A percentile compares a stretch with the other conserved stretches of the same genome.
Evolutionary conservation across 257 asterid genomes (phyloP).

Genomic region (Nicotiana knightiana): DNA sequence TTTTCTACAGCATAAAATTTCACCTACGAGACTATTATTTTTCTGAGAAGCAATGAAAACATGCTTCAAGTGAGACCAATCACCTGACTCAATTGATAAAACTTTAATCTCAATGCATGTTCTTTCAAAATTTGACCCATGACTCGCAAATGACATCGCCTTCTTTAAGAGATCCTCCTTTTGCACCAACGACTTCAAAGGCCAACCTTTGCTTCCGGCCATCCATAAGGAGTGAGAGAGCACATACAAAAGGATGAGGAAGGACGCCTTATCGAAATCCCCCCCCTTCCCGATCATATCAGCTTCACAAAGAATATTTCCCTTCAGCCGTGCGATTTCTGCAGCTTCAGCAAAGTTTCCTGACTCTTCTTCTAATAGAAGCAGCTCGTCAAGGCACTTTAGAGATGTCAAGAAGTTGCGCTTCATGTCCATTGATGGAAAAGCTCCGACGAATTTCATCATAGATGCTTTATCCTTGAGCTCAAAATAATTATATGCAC

Average conservation of each 20-base stretch:
- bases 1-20: conserved; percentile 32
- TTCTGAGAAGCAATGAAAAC: conserved; percentile 18
- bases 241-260: conserved; percentile 26
- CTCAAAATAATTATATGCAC: conserved; percentile 29
- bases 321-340: conserved; percentile 28
- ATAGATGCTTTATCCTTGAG: conserved; percentile 28
- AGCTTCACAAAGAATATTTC: conserved; percentile 33
- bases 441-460: conserved; percentile 46
- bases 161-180: conserved; percentile 29
- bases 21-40: conserved; percentile 14
- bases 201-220: conserved; percentile 42
- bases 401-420: conserved; percentile 36
- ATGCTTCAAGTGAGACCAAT: conserved; percentile 26
- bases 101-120: conserved; percentile 24
- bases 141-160: conserved; percentile 22
- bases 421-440: conserved; percentile 33
- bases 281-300: conserved; percentile 28
- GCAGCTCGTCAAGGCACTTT: conserved; percentile 43
- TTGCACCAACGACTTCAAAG: conserved; percentile 31
- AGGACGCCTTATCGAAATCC: conserved; percentile 21
- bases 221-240: conserved; percentile 43
- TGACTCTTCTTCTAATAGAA: conserved; percentile 40
- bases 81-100: conserved; percentile 21
- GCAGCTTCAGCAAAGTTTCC: conserved; percentile 49
- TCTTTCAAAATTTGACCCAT: conserved; percentile 25